Base-by-base conservation (phyloP, 257 asterid genomes). In the Solanum stenotomum region DNA sequence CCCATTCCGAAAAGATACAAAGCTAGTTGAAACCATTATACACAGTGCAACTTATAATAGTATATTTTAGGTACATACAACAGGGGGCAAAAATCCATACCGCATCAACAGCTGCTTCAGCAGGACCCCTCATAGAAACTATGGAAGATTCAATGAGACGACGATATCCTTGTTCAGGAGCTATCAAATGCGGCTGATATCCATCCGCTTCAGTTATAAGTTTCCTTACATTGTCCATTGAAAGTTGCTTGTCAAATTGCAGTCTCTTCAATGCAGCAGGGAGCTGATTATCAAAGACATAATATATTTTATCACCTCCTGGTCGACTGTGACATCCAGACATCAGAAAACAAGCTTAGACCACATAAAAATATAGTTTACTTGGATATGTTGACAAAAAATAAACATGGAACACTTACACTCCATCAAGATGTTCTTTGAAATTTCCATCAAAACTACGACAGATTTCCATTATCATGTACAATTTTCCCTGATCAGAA, bases 361-460 rank as follows among this genome's bases (percentile, higher is more conserved):
- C 33, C 81, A 70, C 40, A 79, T 85, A 42, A 49, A 15, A 87
- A 38, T 77, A 40, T 52, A 68, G 40, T 71, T 33, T 46, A 87
- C 37, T 68, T 56, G 70, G 49, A 61, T 34, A 79, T 67, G 31
- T 56, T 25, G 70, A 86, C 87, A 35, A 65, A 13, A 29, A 8
- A 44, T 79, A 78, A 29, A n/a, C 59, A 35, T 33, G 37, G 29
- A 61, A 63, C 89, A 81, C 96, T 83, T 93, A 95, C 98, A 88
- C 91, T 91, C 98, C 98, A 88, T 95, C 98, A 83, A 95, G 98
- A 89, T 94, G 98, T 88, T 94, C 98, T 88, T 95, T 95, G 88
- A 92, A 95, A 87, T 92, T 94, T 89, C 95, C 94, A 90, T 94
- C 98, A 25, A 94, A 94, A 84, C 83, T 46, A 68, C 97, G 98